Evolutionary conservation across 2,329 filamentous ascomycete species (phyloP), one percentile per base, ranked within the genome.

Genomic region (Coniochaeta sp.): DNA sequence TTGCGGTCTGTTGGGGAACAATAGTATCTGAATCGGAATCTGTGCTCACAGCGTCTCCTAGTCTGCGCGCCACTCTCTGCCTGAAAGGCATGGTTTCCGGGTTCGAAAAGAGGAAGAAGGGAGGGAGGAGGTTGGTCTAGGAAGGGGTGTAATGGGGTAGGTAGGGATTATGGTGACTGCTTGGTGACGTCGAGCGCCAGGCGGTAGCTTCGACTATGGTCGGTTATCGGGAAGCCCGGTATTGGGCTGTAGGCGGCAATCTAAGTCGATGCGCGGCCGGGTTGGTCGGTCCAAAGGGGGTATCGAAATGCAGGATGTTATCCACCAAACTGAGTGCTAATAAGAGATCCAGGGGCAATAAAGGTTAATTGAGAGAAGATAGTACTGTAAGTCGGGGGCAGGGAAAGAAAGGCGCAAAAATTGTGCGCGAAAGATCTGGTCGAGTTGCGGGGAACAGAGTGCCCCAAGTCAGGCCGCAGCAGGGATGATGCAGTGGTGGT

Each of bases 11-110:
- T 26, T 35, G 3, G 47, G 30, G 22, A 30, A 30, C 24, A 13
- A 18, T 27, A 28, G 3, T 6, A 35, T 18, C 13, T 13, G 47
- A 24, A 27, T 22, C 18, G 31, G 47, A 35, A 49, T 49, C 47
- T 49, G 22, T 30, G 47, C 47, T 49, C 47, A 49, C 47, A 49
- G 47, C 27, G 16, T 49, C 47, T 49, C 47, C 47, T 27, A 49
- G n/a, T n/a, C 27, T 49, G 47, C 47, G 47, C 22, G 47, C 47
- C 12, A 49, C 47, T 24, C 47, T 32, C 27, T 49, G 47, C 20
- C 47, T 16, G 31, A 49, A 49, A 26, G 47, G 31, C 47, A 49
- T 49, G 22, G 30, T 26, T 31, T 12, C n/a, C 6, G 13, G 24
- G 45, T 28, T 18, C 45, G 45, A 24, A n/a, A n/a, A n/a, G n/a